These are phyloP conservation scores for Hypoxylon sp. DNA, from an alignment of 2,329 filamentous ascomycete species.

Conservation along the genomic window DNA sequence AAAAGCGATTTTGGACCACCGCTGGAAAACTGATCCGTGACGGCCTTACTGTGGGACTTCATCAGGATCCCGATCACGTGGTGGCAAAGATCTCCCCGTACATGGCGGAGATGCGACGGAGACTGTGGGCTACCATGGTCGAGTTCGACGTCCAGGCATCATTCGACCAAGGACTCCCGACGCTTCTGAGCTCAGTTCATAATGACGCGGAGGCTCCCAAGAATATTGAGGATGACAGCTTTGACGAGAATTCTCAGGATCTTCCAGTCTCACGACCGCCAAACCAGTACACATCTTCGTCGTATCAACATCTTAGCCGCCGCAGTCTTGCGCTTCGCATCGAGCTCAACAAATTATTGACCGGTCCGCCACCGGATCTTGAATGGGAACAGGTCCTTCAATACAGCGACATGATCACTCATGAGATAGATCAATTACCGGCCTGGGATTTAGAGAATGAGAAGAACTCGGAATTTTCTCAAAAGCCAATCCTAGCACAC, in stretches of 20 bases:
- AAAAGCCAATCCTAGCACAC: constrained; percentile 70
- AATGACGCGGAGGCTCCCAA: constrained; percentile 68
- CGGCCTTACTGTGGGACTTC: constrained; percentile 69
- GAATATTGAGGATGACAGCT: constrained; percentile 70
- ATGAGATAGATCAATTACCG: constrained; percentile 71
- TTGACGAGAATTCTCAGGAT: constrained; percentile 65
- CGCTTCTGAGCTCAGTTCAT: constrained; percentile 68
- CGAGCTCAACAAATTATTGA: constrained; percentile 69
- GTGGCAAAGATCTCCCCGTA: constrained; percentile 68
- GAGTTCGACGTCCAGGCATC: constrained; percentile 73
- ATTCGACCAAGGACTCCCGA: constrained; percentile 71
- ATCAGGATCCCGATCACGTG: constrained; percentile 70
- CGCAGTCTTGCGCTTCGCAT: constrained; percentile 69
- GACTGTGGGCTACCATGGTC: constrained; percentile 72
- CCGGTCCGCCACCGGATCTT: constrained; percentile 66
- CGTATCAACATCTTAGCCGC: constrained; percentile 69
- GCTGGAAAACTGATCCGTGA: constrained; percentile 69
- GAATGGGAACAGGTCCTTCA: constrained; percentile 73
- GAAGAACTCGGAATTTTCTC: constrained; percentile 57
- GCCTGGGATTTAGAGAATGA: constrained; percentile 64
- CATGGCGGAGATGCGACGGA: constrained; percentile 72
- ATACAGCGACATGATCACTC: constrained; percentile 71
- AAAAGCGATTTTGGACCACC: constrained; percentile 73
- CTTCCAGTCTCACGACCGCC: constrained; percentile 65
- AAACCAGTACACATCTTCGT: constrained; percentile 69